Evolutionary conservation across 2,329 filamentous ascomycete species (phyloP).

Genomic region (Pezicula rhizophila): DNA sequence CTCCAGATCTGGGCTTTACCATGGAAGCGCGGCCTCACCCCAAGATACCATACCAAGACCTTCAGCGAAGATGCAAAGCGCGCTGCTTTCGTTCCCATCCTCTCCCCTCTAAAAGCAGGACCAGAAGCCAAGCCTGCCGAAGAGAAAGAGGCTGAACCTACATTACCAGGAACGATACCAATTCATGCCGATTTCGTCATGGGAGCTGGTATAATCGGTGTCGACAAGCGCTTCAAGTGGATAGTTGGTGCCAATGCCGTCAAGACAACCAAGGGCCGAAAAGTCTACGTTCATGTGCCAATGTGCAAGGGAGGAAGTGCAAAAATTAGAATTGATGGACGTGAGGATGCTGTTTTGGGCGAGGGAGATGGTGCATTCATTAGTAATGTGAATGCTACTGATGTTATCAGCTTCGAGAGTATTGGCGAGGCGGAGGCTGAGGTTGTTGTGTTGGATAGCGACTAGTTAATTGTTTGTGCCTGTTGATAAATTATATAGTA

Average conservation of each 20-base stretch:
- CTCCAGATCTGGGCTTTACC: conserved; percentile 85
- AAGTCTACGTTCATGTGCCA: conserved; percentile 75
- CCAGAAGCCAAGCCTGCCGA: conserved; percentile 52
- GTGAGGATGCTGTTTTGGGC: conserved; percentile 58
- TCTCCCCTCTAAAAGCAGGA: conserved; percentile 68
- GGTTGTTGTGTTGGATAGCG: conserved; percentile 24
- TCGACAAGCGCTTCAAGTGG: conserved; percentile 63
- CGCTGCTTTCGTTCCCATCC: conserved; percentile 64
- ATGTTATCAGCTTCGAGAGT: conserved; percentile 59
- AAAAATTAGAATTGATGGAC: conserved; percentile 61
- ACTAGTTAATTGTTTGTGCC: conserved; percentile 10
- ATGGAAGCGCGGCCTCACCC: conserved; percentile 65
- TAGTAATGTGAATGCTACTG: conserved; percentile 55
- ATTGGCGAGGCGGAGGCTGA: conserved; percentile 64
- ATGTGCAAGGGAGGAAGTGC: conserved; percentile 73
- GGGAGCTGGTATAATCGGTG: conserved; percentile 68
- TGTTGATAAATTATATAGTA: background rate
- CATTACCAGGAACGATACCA: conserved; percentile 63
- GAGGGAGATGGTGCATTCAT: conserved; percentile 83
- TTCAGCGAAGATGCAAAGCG: conserved; percentile 70
- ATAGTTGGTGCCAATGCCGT: conserved; percentile 54
- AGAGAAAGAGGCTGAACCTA: conserved; percentile 58
- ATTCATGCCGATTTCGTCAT: conserved; percentile 82
- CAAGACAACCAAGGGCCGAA: conserved; percentile 50
- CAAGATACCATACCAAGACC: conserved; percentile 68